Evolutionary conservation across 768 basidiomycete species (phyloP).

Genomic region (Tulasnella sp.): DNA sequence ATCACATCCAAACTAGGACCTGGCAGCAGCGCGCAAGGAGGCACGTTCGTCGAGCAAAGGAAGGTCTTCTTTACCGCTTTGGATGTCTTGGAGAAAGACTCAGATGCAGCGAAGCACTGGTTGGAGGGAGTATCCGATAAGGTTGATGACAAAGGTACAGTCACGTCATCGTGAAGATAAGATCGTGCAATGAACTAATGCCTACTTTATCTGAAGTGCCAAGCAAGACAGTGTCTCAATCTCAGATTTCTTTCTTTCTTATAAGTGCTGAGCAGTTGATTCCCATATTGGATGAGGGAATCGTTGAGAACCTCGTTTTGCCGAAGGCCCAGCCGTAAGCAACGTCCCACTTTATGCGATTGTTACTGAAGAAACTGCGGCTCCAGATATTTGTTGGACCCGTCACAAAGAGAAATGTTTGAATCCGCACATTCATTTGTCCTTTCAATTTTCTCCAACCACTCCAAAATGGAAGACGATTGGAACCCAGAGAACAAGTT

Average conservation of each 20-base stretch:
- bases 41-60: slow-evolving; percentile 58
- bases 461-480: slow-evolving; percentile 31
- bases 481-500: slow-evolving; percentile 11
- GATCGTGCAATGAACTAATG: slow-evolving; percentile 17
- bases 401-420: slow-evolving; percentile 56
- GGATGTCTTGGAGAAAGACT: slow-evolving; percentile 46
- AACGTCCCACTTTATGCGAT: slow-evolving; percentile 14
- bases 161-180: not conserved
- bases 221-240: slow-evolving; percentile 22
- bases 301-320: slow-evolving; percentile 43
- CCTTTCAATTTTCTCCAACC: slow-evolving; percentile 55
- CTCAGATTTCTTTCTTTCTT: slow-evolving; percentile 47
- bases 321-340: slow-evolving; percentile 54
- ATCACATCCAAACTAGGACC: slow-evolving; percentile 64
- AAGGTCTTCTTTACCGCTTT: slow-evolving; percentile 63
- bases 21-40: slow-evolving; percentile 37
- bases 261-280: slow-evolving; percentile 70
- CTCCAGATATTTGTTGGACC: slow-evolving; percentile 40
- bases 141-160: not conserved
- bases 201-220: no score
- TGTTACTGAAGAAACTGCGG: slow-evolving; percentile 1
- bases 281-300: slow-evolving; percentile 40
- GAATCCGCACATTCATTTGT: slow-evolving; percentile 81
- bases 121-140: slow-evolving; percentile 26
- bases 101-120: slow-evolving; percentile 29